A percentile compares a stretch with the other conserved stretches of the same genome.
These are phyloP conservation scores for Geosiphon pyriformis DNA, from an alignment of 192 early-diverging fungal genomes.

Conservation along the genomic window DNA sequence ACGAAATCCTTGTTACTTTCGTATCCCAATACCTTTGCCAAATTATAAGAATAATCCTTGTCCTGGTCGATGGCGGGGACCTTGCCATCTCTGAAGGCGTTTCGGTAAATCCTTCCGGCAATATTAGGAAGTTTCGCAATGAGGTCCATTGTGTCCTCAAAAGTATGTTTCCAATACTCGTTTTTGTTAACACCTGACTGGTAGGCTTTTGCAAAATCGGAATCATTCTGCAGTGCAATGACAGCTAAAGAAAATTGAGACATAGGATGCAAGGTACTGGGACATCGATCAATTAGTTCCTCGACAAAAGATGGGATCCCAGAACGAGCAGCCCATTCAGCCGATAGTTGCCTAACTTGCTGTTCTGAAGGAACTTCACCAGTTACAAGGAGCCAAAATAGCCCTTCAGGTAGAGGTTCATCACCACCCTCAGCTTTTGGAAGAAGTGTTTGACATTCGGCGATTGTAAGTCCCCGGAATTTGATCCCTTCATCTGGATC, in stretches of 20 bases:
- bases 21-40: conserved; percentile 89
- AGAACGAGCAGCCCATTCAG: conserved; percentile 94
- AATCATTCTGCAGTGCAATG: conserved; percentile 96
- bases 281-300: conserved; percentile 97
- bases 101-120: conserved; percentile 98
- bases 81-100: conserved; percentile 98
- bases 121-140: conserved; percentile 96
- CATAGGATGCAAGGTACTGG: conserved; percentile 98
- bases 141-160: conserved; percentile 96
- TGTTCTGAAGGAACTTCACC: conserved; percentile 93
- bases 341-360: conserved; percentile 85
- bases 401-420: conserved; percentile 96
- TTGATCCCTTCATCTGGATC: conserved; percentile 98
- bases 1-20: conserved; percentile 82
- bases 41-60: conserved; percentile 94
- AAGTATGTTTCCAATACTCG: conserved; percentile 95
- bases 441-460: conserved; percentile 90
- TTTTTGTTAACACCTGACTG: conserved; percentile 84
- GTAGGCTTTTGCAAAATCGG: conserved; percentile 96
- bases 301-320: conserved; percentile 90
- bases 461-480: conserved; percentile 94
- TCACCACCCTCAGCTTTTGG: conserved; percentile 80
- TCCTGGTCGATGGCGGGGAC: conserved; percentile 77
- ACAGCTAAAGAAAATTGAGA: conserved; percentile 96
- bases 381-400: conserved; percentile 97